Evolutionary conservation across 1,284 basidiomycete genomes (phyloP), one percentile per base, ranked within the genome.

Genomic region (Meira nashicola): DNA sequence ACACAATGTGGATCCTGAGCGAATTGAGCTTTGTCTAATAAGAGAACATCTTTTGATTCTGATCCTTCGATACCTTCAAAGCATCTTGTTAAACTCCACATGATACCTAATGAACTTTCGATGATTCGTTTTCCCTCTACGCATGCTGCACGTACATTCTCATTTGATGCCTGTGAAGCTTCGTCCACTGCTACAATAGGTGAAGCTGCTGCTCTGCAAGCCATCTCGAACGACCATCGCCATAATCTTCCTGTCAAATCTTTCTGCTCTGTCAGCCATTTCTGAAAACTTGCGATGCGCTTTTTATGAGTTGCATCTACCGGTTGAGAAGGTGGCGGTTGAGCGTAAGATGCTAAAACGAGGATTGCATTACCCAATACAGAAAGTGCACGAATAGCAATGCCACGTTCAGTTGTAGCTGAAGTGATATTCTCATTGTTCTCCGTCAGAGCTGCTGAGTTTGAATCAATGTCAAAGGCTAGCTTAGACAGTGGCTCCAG

Each of bases 311-410:
- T 59, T 23, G 41, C 57, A 28, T 41, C 15, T 11, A 64, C 62
- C 33, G 69, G 68, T 54, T 73, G 70, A n/a, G 68, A 71, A 0
- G 72, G 71, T 15, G 72, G 70, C 2, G 70, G 73, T 21, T 70
- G 66, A 1, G 67, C 65, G 44, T 63, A 64, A 10, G 57, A 46
- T 2, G 72, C 66, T 2, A 71, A 55, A 2, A 67, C 63, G 6
- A 71, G 57, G 9, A 74, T 58, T 11, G 67, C 12, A 43, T 76
- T 74, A 58, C 68, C 65, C 49, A 73, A 60, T 10, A 67, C 73
- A 21, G 70, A 67, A 11, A 76, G 59, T 14, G 71, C 68, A 21
- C 72, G 44, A 25, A 17, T 17, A 17, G 9, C 7, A 54, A 19
- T 47, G 53, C 15, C 41, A 38, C 33, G 47, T 14, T 14, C 25